Evolutionary conservation across 2,329 filamentous ascomycete species (phyloP), one percentile per base, ranked within the genome.

Genomic region (Curvularia hawaiiensis): DNA sequence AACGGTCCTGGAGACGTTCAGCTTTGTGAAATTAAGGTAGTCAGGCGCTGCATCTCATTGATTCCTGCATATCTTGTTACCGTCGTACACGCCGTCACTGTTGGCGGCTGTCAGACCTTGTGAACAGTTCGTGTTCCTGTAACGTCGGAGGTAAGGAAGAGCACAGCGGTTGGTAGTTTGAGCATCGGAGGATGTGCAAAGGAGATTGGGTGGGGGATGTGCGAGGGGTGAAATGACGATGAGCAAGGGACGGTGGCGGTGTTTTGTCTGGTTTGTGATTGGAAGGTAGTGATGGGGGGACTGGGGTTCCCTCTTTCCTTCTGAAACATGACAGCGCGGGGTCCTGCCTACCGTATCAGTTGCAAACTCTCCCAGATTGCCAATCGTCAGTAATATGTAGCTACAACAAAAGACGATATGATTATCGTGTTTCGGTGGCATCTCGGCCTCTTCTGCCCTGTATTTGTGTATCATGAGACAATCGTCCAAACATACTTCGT

Each of bases 51-150:
- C 54, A 49, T 31, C 20, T 38, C 24, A 22, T n/a, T 44, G 45
- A 38, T 18, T 54, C 38, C 41, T 41, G 45, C 39, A 54, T 57
- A 35, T 18, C 35, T 40, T n/a, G 22, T 50, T 28, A 24, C 35
- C 24, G 24, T 50, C 14, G 47, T 40, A 40, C 35, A 40, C n/a
- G 47, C 35, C 18, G 24, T 18, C 6, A 31, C 12, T 26, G 24
- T 20, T 50, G 24, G 47, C 35, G n/a, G 47, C 22, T 50, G 47
- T 40, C 12, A 48, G 45, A 48, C 45, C 35, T 6, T 40, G 10
- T 40, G 33, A 24, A 14, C n/a, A 40, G 11, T 14, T 24, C 35
- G 30, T 40, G 22, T 50, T 39, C 22, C 26, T 28, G 35, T 40
- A 35, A 35, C 35, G 24, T 20, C 20, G n/a, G n/a, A 28, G 28